Evolutionary conservation across 2,329 filamentous ascomycete species (phyloP).

Genomic region (Ophiostoma pallidulum): DNA sequence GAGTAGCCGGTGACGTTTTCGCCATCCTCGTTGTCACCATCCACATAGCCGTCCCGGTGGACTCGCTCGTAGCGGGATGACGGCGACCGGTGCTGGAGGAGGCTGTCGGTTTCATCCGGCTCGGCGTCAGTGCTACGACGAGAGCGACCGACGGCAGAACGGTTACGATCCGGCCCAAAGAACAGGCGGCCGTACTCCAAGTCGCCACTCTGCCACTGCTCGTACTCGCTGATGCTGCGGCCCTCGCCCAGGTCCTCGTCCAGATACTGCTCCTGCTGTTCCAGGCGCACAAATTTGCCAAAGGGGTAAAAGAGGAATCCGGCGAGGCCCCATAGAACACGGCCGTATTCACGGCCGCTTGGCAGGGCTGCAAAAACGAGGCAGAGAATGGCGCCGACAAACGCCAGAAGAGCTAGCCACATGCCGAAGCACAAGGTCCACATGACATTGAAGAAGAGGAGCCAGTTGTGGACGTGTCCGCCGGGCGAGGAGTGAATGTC

Average conservation of each 20-base stretch:
- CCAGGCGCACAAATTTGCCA: slow-evolving; percentile 86
- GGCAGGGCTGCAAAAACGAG: slow-evolving; percentile 69
- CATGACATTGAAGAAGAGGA: slow-evolving; percentile 77
- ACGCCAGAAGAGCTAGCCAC: slow-evolving; percentile 79
- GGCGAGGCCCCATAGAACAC: slow-evolving; percentile 72
- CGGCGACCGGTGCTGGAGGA: slow-evolving; percentile 55
- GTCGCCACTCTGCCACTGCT: slow-evolving; percentile 97
- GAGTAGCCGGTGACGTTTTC: background rate
- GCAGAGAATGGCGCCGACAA: slow-evolving; percentile 66
- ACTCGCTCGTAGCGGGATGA: background rate
- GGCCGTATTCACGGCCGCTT: slow-evolving; percentile 78
- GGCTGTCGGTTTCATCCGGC: slow-evolving; percentile 76
- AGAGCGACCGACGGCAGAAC: slow-evolving; percentile 77
- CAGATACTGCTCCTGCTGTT: slow-evolving; percentile 87
- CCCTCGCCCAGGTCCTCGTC: slow-evolving; percentile 95
- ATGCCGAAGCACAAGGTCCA: slow-evolving; percentile 93
- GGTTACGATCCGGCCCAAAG: slow-evolving; percentile 72
- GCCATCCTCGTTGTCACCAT: slow-evolving; percentile 4
- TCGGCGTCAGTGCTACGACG: slow-evolving; percentile 81
- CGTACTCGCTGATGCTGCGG: slow-evolving; percentile 94
- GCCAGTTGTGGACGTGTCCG: slow-evolving; percentile 71
- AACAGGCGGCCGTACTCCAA: slow-evolving; percentile 92
- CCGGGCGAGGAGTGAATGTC: slow-evolving; percentile 96
- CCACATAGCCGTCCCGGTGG: background rate
- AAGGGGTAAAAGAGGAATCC: slow-evolving; percentile 92